Evolutionary conservation across 495 filamentous ascomycete genomes (phyloP), one percentile per base, ranked within the genome.

Genomic region (Geoglossum glabrum): DNA sequence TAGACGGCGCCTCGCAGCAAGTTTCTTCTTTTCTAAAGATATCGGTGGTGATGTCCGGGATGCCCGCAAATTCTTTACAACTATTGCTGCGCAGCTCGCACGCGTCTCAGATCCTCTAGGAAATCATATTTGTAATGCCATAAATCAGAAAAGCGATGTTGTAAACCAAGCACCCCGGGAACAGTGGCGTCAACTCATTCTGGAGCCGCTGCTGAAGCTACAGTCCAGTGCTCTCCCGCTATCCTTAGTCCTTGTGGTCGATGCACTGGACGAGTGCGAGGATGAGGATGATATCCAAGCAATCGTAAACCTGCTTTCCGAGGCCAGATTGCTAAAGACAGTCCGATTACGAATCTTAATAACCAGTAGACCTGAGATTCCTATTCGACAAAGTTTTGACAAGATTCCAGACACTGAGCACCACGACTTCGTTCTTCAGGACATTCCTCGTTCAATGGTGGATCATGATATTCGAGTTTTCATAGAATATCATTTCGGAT

Each of bases 241-340:
- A 13, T n/a, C 40, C 43, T 64, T 25, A 46, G 6, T n/a, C 40
- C 43, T 64, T 25, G 52, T 65, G n/a, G 51, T 65, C 47, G 62
- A 65, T 55, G 59, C 63, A 10, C 50, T 65, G 13, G 63, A 65
- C 40, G 56, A 65, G 40, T 65, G 62, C 30, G 62, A 62, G 25
- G 58, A 60, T 46, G 62, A 65, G 8, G 31, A 62, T 27, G 28
- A 61, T 38, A 50, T 64, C 49, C 62, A 57, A 31, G 54, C 60
- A 31, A 55, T 64, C 50, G 17, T 64, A n/a, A n/a, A 61, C 19
- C 59, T 63, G 15, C 30, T 64, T 50, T 57, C 62, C 33, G 52
- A 64, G 57, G 57, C 60, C 36, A 40, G 36, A 54, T 59, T 57
- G 30, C 49, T 59, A 31, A 59, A 27, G 40, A 59, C 2, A 46